phyloP scores from a whole-genome alignment of 768 basidiomycete genomes.

The Albatrellus ellisii region DNA sequence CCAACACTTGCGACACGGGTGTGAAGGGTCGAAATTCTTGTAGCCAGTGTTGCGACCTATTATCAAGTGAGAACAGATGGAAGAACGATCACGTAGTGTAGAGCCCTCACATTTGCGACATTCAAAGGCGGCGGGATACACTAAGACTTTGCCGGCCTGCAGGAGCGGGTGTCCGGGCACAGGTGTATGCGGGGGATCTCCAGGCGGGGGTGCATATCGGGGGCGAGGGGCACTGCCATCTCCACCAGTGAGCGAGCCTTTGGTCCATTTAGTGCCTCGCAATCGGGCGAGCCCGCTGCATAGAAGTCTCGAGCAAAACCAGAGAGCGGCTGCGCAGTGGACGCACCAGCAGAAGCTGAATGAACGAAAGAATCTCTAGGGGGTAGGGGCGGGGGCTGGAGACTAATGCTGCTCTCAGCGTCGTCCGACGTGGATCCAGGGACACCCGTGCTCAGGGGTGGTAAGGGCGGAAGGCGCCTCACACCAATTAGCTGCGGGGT shows the following conservation, averaged over 20 bases:
- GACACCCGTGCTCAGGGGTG: too few relatives aligned
- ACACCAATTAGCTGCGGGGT: background rate
- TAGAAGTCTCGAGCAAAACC: slow-evolving; percentile 59
- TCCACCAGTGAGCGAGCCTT: slow-evolving; percentile 12
- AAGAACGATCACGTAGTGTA: background rate
- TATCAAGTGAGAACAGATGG: background rate
- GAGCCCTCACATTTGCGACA: slow-evolving; percentile 53
- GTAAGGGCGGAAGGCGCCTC: slow-evolving; percentile 3
- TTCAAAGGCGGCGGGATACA: slow-evolving; percentile 48
- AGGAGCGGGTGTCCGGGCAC: slow-evolving; percentile 56
- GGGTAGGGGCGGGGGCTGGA: slow-evolving; percentile 9
- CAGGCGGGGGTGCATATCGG: slow-evolving; percentile 22
- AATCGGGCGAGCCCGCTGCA: slow-evolving; percentile 25
- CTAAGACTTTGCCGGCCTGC: slow-evolving; percentile 42
- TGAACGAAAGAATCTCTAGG: slow-evolving; percentile 3
- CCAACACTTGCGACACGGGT: slow-evolving; percentile 71
- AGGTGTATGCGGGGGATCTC: slow-evolving; percentile 31
- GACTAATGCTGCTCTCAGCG: slow-evolving; percentile 16
- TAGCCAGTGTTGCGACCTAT: slow-evolving; percentile 69
- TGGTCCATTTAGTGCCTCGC: too few relatives aligned
- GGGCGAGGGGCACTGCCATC: slow-evolving; percentile 2
- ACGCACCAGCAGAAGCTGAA: background rate
- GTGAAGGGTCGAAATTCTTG: slow-evolving; percentile 49
- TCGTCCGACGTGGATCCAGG: background rate
- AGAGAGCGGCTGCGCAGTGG: slow-evolving; percentile 21